Conservation (phyloP, 176 grass and related monocot genomes). For the Aegilops longissima region DNA sequence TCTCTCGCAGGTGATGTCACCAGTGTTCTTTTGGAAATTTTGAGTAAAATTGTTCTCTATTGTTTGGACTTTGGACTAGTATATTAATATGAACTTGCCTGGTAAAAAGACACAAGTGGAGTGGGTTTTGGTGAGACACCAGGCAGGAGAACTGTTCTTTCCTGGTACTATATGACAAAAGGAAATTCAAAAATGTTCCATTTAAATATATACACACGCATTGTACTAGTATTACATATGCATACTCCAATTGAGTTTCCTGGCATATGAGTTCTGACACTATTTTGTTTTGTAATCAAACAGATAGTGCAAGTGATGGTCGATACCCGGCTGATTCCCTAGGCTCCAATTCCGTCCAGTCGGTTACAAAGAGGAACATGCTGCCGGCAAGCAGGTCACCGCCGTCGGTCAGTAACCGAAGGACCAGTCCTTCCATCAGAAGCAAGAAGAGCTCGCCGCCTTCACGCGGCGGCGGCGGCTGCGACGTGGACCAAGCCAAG, state of each 20-base stretch:
- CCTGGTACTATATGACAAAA: background rate
- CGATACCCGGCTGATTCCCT: conserved; percentile 40
- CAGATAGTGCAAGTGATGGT: conserved; percentile 59
- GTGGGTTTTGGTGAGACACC: background rate
- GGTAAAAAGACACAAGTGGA: conserved; percentile 6
- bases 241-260: background rate
- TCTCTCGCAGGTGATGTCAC: conserved; percentile 55
- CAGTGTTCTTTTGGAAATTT: background rate
- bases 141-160: conserved; percentile 3
- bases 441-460: conserved; percentile 49
- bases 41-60: conserved; percentile 7
- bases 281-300: conserved; percentile 30
- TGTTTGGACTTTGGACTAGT: conserved; percentile 13
- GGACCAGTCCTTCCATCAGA: conserved; percentile 25
- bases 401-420: conserved; percentile 27
- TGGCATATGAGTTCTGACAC: conserved; percentile 34
- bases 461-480: background rate
- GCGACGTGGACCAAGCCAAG: background rate
- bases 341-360: conserved; percentile 43
- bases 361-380: conserved; percentile 47
- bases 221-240: no score
- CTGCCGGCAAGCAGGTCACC: conserved; percentile 47
- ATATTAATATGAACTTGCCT: background rate
- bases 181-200: background rate
- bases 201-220: background rate